Conservation (phyloP, 768 basidiomycete species). For the Podaxis sp. region DNA sequence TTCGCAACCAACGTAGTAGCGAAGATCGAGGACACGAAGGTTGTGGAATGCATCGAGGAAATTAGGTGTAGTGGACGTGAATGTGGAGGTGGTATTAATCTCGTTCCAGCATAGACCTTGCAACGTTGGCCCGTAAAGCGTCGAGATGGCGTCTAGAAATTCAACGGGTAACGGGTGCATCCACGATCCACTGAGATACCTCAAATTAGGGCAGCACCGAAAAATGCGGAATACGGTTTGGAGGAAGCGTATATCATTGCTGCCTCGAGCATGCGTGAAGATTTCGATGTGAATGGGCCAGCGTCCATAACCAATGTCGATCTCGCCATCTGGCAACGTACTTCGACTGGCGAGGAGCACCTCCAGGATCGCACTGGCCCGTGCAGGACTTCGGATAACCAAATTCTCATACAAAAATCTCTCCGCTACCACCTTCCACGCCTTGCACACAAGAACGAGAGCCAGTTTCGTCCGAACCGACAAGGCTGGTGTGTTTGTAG, state of each 20-base stretch:
- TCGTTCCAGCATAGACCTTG: slow-evolving; percentile 47
- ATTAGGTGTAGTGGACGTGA: slow-evolving; percentile 28
- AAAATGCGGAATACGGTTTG: slow-evolving; percentile 42
- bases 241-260: slow-evolving; percentile 35
- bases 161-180: slow-evolving; percentile 38
- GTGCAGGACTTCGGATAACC: slow-evolving; percentile 41
- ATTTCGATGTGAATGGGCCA: slow-evolving; percentile 51
- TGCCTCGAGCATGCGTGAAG: slow-evolving; percentile 42
- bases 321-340: not conserved
- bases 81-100: slow-evolving; percentile 15
- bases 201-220: slow-evolving; percentile 42
- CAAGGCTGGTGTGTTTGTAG: slow-evolving; percentile 42
- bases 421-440: slow-evolving; percentile 42
- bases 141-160: slow-evolving; percentile 39
- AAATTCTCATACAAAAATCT: slow-evolving; percentile 46
- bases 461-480: slow-evolving; percentile 50
- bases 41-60: slow-evolving; percentile 40
- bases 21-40: slow-evolving; percentile 45
- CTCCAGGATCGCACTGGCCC: slow-evolving; percentile 36
- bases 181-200: slow-evolving; percentile 48
- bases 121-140: slow-evolving; percentile 38
- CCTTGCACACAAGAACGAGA: slow-evolving; percentile 44
- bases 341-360: slow-evolving; percentile 29
- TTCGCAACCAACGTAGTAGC: slow-evolving; percentile 34
- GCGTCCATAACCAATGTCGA: slow-evolving; percentile 32